These are phyloP conservation scores for Verticillium zaregamsianum DNA, from an alignment of 2,329 filamentous ascomycete genomes.

Conservation along the genomic window DNA sequence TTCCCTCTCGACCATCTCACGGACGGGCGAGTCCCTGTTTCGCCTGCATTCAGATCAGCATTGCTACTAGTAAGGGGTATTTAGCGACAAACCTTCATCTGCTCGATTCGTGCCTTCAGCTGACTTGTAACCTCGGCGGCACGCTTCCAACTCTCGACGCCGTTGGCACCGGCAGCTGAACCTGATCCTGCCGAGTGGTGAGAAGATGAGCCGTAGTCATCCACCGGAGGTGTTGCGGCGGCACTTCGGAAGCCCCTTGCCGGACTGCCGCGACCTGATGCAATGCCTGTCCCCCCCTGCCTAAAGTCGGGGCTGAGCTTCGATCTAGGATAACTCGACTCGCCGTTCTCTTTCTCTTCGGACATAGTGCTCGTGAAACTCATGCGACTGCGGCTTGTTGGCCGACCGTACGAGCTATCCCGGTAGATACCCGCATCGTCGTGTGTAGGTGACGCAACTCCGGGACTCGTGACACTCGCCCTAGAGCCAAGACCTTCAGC, in stretches of 20 bases:
- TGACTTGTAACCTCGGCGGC: constrained; percentile 97
- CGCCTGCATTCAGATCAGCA: constrained; percentile 28
- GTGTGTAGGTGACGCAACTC: constrained; percentile 39
- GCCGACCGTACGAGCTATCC: constrained; percentile 32
- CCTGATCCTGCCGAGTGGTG: constrained; percentile 14
- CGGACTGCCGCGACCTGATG: constrained; percentile 56
- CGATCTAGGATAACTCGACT: constrained; percentile 39
- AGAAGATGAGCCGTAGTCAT: constrained; percentile 3
- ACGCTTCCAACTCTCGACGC: constrained; percentile 91
- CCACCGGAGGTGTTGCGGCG: constrained; percentile 12
- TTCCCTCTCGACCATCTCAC: constrained; percentile 4
- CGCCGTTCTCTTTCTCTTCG: constrained; percentile 75
- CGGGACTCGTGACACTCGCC: constrained; percentile 21
- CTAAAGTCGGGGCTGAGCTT: constrained; percentile 54
- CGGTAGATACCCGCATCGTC: constrained; percentile 60
- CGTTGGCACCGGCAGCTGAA: constrained; percentile 38
- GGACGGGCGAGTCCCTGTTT: constrained; percentile 42
- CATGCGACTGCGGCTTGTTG: constrained; percentile 44
- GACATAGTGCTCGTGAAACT: constrained; percentile 64
- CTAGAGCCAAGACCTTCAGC: constrained; percentile 46
- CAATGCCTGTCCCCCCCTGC: constrained; percentile 43
- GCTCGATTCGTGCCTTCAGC: constrained; percentile 93
- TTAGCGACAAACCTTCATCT: constrained; percentile 71
- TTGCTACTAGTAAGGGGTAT: background rate
- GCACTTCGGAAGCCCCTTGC: constrained; percentile 48